Base-by-base conservation (phyloP, 106 monocot genomes). In the Narthecium ossifragum region DNA sequence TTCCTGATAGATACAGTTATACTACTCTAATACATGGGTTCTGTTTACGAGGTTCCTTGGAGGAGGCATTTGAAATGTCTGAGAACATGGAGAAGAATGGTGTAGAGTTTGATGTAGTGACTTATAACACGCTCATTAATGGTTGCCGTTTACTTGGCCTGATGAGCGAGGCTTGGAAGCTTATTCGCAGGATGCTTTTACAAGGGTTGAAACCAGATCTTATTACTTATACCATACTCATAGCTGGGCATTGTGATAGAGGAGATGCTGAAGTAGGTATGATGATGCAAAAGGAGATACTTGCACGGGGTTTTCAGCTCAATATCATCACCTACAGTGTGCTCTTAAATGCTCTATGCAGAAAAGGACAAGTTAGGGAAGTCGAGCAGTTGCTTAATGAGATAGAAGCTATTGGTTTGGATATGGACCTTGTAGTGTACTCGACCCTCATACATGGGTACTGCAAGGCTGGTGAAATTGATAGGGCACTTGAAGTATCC, bases 401-500 rank as follows among this genome's bases (percentile, higher is more conserved):
- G 71, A 82, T 91, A 24, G 29, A 71, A 45, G 26, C 37, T 20
- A 63, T 77, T 55, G 76, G 82, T 46, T 68, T 82, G 70, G 71
- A 85, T 65, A 61, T 91, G 63, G 82, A 91, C 51, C 39, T 73
- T 38, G 59, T 91, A n/a, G 85, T 82, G 46, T 91, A 82, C 69
- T 85, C 85, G 30, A 79, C 73, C 34, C 63, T 91, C 15, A 76
- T 85, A 55, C 39, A 82, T 57, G 85, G 90, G 1, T 91, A 85
- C 38, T 82, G 70, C 68, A 82, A 77, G 59, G 28, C 71, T 22
- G 82, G 85, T 55, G 70, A 85, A 49, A 78, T 79, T 37, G 72
- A 73, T 1, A 85, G 51, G 39, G 90, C 85, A 8, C 70, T 85
- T 49, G 50, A 81, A 36, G 53, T 76, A 20, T 85, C 52, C 67